Evolutionary conservation across 805 yeast species (phyloP).

Genomic region (Cyberlindnera amylophila): DNA sequence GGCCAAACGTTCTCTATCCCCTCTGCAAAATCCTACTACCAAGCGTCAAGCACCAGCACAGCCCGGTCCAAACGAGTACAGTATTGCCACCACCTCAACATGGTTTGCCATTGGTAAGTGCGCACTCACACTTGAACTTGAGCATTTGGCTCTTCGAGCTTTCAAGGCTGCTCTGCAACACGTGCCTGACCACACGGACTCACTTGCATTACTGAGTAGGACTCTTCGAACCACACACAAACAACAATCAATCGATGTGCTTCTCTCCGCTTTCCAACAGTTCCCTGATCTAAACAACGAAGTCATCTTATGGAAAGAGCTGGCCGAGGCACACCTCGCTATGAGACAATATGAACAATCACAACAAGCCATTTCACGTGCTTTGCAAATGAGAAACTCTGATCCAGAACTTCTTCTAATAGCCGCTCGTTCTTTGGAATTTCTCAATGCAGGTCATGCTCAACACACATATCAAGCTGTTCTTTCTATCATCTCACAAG

Average conservation of each 20-base stretch:
- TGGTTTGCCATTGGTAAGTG: slow-evolving; percentile 25
- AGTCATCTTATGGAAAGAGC: slow-evolving; percentile 42
- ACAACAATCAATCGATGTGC: slow-evolving; percentile 22
- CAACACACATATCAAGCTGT: slow-evolving; percentile 44
- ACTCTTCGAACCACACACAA: slow-evolving; percentile 18
- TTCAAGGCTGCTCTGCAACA: slow-evolving; percentile 24
- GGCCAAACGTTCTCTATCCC: slow-evolving; percentile 21
- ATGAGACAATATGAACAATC: slow-evolving; percentile 49
- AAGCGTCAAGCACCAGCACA: slow-evolving; percentile 17
- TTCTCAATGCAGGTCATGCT: slow-evolving; percentile 43
- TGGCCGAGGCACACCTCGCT: slow-evolving; percentile 48
- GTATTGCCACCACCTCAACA: slow-evolving; percentile 17
- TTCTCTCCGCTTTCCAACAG: slow-evolving; percentile 20
- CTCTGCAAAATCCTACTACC: slow-evolving; percentile 14
- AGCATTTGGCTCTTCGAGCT: slow-evolving; percentile 20
- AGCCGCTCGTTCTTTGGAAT: slow-evolving; percentile 45
- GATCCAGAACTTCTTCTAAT: slow-evolving; percentile 47
- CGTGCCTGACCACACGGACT: slow-evolving; percentile 23
- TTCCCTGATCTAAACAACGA: slow-evolving; percentile 38
- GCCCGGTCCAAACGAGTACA: slow-evolving; percentile 11
- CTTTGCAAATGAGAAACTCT: slow-evolving; percentile 34
- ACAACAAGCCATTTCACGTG: slow-evolving; percentile 43
- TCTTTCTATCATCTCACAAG: slow-evolving; percentile 33
- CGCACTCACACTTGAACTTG: slow-evolving; percentile 20
- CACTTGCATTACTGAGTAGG: slow-evolving; percentile 16